Evolutionary conservation across 2,329 filamentous ascomycete species (phyloP), one percentile per base, ranked within the genome.

Genomic region (Rutstroemia sp.): DNA sequence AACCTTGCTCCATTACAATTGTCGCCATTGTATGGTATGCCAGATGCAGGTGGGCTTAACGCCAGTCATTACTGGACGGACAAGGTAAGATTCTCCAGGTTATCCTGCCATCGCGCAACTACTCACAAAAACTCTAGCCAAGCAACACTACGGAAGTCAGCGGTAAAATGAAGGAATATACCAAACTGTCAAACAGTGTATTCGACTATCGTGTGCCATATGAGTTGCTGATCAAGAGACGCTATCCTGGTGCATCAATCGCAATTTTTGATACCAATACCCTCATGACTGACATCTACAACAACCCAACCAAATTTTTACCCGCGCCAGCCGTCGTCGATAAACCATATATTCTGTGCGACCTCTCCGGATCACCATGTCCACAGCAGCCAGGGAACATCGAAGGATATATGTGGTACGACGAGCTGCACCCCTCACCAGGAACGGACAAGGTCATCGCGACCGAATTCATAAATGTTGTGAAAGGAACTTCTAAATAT

Each of bases 351-450:
- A 75, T 80, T 46, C 71, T 79, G 21, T 90, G 87, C 64, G 52
- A 68, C 23, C 56, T 66, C 1, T 63, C 68, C 19, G 58, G 61
- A 8, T 53, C 57, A 4, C 59, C 66, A 4, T 81, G 78, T 60
- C 51, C 49, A 8, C 53, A 34, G n/a, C 57, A 46, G 58, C 72
- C 56, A 71, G 73, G 39, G 61, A 56, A 74, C 3, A 70, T 75
- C 37, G 80, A 86, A 62, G 83, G 79, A 47, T 92, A 81, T 67
- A 62, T 90, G 68, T 92, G 87, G 86, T 88, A 77, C 64, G 87
- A 92, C 70, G 80, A 84, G 66, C 69, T 92, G 66, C 88, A 92
- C 72, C 86, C 87, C 0, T 84, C 82, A 30, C 77, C 83, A 70
- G 80, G 81, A 70, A 79, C 84, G 7, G 78, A 82, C 70, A 72